phyloP scores from a whole-genome alignment of 108 stramenopile genomes.

The Mediolabrus comicus region DNA sequence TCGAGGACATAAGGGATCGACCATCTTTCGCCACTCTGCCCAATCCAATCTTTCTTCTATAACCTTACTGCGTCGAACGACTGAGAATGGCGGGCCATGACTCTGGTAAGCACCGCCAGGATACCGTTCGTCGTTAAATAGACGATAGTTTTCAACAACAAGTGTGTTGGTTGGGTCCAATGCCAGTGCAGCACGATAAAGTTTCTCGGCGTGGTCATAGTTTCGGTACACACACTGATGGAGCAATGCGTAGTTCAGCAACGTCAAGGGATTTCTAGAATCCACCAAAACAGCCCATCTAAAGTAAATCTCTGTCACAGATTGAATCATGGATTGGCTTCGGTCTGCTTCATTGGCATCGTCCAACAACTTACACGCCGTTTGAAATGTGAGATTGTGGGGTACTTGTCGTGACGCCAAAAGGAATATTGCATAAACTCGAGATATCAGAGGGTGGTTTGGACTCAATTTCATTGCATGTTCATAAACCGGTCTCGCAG shows the following conservation, averaged over 20 bases:
- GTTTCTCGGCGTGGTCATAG: conserved; percentile 55
- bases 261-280: conserved; percentile 45
- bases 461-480: conserved; percentile 47
- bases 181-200: conserved; percentile 52
- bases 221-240: conserved; percentile 53
- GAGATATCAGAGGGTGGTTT: conserved; percentile 53
- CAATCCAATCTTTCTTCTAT: conserved; percentile 40
- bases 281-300: conserved; percentile 52
- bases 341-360: conserved; percentile 48
- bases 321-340: conserved; percentile 31
- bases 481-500: conserved; percentile 51
- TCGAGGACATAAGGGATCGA: conserved; percentile 31
- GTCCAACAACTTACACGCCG: conserved; percentile 43
- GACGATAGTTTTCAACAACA: conserved; percentile 48
- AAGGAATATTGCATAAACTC: conserved; percentile 53
- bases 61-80: conserved; percentile 29
- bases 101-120: conserved; percentile 48
- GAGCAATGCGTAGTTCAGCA: conserved; percentile 58
- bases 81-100: conserved; percentile 34
- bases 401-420: conserved; percentile 46
- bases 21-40: conserved; percentile 50
- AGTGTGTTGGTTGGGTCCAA: conserved; percentile 41
- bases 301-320: conserved; percentile 52
- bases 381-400: conserved; percentile 32
- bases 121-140: conserved; percentile 45